Conservation (phyloP, 495 filamentous ascomycete species). For the Podospora tetraspora region DNA sequence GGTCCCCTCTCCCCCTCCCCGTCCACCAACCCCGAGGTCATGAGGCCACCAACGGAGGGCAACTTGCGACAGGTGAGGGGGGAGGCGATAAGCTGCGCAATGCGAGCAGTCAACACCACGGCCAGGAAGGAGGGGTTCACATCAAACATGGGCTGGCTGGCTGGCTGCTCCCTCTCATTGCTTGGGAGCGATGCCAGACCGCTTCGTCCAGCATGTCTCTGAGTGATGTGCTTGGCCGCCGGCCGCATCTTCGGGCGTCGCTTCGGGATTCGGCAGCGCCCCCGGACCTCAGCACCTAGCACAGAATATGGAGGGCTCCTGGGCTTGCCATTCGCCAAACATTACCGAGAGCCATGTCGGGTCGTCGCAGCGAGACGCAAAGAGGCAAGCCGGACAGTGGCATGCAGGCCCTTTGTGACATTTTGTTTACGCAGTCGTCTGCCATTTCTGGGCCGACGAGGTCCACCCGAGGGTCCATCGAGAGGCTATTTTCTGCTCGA, state of each 20-base stretch:
- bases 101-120: not conserved
- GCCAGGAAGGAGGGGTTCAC: not conserved
- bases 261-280: slow-evolving; percentile 7
- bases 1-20: slow-evolving; percentile 16
- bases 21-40: slow-evolving; percentile 22
- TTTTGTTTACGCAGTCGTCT: not conserved
- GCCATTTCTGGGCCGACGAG: not conserved
- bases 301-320: not conserved
- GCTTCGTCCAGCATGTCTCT: slow-evolving; percentile 1
- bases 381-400: slow-evolving; percentile 9
- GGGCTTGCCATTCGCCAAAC: slow-evolving; percentile 5
- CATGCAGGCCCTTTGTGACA: not conserved
- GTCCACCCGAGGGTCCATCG: not conserved
- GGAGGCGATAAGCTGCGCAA: slow-evolving; percentile 2
- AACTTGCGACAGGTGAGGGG: not conserved
- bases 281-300: not conserved
- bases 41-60: slow-evolving; percentile 15
- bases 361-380: not conserved
- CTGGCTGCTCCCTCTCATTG: no score
- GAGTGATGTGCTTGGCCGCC: not conserved
- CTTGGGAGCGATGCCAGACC: slow-evolving; percentile 11
- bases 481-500: not conserved
- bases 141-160: no score
- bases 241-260: not conserved
- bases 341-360: slow-evolving; percentile 6